phyloP scores from a whole-genome alignment of 2,329 filamentous ascomycete species.

The Paracoccidioides brasiliensis region DNA sequence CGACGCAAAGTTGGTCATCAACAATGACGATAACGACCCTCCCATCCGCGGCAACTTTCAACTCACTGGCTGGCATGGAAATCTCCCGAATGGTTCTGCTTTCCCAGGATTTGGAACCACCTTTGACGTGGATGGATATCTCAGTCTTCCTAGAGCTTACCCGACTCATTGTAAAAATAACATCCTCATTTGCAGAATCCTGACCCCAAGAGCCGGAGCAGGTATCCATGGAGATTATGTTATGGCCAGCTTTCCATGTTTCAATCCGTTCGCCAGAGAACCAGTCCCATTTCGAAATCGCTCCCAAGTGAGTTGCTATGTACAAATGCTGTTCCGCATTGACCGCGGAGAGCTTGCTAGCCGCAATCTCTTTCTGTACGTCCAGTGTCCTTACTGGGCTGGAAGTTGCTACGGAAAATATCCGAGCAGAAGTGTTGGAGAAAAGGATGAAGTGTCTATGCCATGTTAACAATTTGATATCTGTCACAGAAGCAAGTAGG shows the following conservation, averaged over 20 bases:
- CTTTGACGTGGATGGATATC: slow-evolving; percentile 14
- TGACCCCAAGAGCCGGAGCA: slow-evolving; percentile 14
- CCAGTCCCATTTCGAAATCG: slow-evolving; percentile 48
- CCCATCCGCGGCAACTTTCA: slow-evolving; percentile 21
- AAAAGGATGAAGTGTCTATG: slow-evolving; percentile 59
- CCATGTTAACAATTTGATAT: neutral
- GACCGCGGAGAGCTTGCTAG: slow-evolving; percentile 38
- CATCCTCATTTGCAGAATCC: slow-evolving; percentile 14
- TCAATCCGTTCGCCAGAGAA: slow-evolving; percentile 32
- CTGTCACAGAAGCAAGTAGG: too few species aligned
- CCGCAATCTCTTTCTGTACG: slow-evolving; percentile 33
- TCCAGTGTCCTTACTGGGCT: slow-evolving; percentile 62
- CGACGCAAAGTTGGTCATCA: slow-evolving; percentile 44
- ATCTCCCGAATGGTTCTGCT: slow-evolving; percentile 20
- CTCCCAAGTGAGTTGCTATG: slow-evolving; percentile 38
- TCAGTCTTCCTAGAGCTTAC: slow-evolving; percentile 24
- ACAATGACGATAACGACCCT: slow-evolving; percentile 28
- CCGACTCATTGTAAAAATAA: slow-evolving; percentile 29
- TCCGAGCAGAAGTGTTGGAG: slow-evolving; percentile 60
- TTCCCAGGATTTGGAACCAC: slow-evolving; percentile 8
- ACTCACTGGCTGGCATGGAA: slow-evolving; percentile 16
- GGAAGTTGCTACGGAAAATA: slow-evolving; percentile 72
- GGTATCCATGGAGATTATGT: slow-evolving; percentile 22
- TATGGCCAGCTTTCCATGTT: slow-evolving; percentile 30
- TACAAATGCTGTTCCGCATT: slow-evolving; percentile 40